phyloP scores from a whole-genome alignment of 306 rosid species.

The Prunus davidiana region DNA sequence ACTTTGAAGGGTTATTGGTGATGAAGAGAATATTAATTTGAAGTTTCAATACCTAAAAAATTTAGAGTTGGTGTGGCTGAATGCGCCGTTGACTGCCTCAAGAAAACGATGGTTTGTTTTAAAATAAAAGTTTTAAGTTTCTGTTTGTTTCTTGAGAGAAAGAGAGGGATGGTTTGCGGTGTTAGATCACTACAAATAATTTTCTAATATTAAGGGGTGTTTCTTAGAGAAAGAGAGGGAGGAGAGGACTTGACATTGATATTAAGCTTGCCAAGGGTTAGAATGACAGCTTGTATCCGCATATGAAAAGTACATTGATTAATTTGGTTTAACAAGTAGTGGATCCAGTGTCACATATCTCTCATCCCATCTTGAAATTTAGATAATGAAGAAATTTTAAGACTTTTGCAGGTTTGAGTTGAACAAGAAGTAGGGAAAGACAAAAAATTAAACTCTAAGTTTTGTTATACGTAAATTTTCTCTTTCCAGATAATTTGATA shows the following conservation, averaged over 20 bases:
- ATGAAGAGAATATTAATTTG: constrained; percentile 41
- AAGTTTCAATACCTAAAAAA: constrained; percentile 24
- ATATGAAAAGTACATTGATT: background rate
- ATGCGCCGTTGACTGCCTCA: constrained; percentile 44
- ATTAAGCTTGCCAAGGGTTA: background rate
- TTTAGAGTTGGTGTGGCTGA: constrained; percentile 46
- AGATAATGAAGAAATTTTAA: background rate
- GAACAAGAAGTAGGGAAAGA: no score
- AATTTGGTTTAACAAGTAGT: background rate
- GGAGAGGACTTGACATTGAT: background rate
- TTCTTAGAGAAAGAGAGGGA: constrained; percentile 21
- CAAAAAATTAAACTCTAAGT: no score
- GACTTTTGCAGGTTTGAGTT: no score
- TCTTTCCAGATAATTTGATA: no score
- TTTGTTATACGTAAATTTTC: no score
- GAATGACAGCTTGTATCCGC: background rate
- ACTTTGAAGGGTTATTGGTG: constrained; percentile 17
- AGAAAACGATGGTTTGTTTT: constrained; percentile 34
- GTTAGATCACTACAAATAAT: constrained; percentile 14
- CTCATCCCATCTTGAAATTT: background rate
- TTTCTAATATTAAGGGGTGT: constrained; percentile 22
- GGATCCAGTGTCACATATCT: background rate
- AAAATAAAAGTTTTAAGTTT: background rate
- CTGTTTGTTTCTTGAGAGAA: constrained; percentile 40
- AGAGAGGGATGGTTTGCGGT: constrained; percentile 22